A percentile compares a stretch with the other conserved stretches of the same genome.
Conservation (phyloP, 1,139 yeast genomes). For the Blastobotrys illinoisensis region DNA sequence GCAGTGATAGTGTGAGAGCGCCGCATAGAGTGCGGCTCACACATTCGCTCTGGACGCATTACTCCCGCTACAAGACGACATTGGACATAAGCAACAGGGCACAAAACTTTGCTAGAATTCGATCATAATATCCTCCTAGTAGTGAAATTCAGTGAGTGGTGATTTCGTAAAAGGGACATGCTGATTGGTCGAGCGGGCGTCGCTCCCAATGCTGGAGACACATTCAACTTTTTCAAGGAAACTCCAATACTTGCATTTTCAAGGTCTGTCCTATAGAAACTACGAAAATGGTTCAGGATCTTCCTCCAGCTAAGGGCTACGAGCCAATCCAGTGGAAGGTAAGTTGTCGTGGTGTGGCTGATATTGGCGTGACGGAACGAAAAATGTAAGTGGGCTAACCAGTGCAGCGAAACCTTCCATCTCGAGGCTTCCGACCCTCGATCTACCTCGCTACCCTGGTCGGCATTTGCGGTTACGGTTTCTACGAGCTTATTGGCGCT, state of each 20-base stretch:
- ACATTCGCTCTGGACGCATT: no score
- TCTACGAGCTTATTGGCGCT: conserved; percentile 60
- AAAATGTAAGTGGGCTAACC: conserved; percentile 4
- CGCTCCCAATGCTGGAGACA: neutral
- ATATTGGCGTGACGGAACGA: conserved; percentile 1
- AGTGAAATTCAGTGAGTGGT: neutral
- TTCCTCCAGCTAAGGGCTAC: conserved; percentile 85
- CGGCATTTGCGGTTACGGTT: conserved; percentile 66
- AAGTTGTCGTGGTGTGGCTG: conserved; percentile 12
- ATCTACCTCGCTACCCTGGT: conserved; percentile 62
- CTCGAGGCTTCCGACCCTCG: conserved; percentile 78
- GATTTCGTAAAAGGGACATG: neutral
- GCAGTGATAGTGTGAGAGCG: no score
- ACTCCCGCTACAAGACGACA: no score
- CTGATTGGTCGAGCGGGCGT: neutral
- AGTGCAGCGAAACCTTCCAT: conserved; percentile 60
- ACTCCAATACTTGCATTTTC: neutral
- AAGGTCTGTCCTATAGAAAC: neutral
- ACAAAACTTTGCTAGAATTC: no score
- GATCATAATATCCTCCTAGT: no score
- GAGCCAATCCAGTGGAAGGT: conserved; percentile 82
- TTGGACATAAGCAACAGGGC: no score
- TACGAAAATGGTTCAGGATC: conserved; percentile 50
- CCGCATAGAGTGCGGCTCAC: no score
- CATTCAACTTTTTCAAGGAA: neutral